Evolutionary conservation across 805 yeast genomes (phyloP), one percentile per base, ranked within the genome.

Genomic region (fission yeast (Schizosaccharomyces pombe)): DNA sequence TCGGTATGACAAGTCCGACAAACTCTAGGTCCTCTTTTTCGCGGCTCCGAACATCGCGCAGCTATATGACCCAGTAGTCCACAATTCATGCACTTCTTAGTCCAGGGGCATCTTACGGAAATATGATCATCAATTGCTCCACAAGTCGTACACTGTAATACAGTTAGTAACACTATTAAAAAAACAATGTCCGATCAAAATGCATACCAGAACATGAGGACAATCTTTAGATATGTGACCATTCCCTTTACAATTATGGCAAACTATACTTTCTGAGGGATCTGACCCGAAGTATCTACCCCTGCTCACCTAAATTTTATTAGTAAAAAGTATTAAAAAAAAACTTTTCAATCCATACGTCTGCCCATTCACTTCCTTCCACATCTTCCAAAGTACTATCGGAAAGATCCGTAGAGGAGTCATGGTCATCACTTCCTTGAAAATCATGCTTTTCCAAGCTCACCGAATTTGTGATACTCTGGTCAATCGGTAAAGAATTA

Each of bases 111-210:
- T 4, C 39, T 28, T 6, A 16, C 14, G 24, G 39, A 19, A n/a
- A 19, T 24, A 29, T 49, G 53, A n/a, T 49, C 53, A 19, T 49
- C 53, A 14, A 49, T 31, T 6, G 39, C 39, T 16, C 53, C 53
- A 30, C 53, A 49, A 9, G 49, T 43, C 1, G 49, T 43, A 26
- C 49, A 43, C 49, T 43, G 14, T 19, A 8, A 22, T n/a, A n/a
- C n/a, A n/a, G n/a, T n/a, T n/a, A n/a, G n/a, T n/a, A n/a, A n/a
- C n/a, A 43, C 14, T 16, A n/a, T 22, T 19, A 43, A 24, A 28
- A 2, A 22, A 12, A 43, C 26, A 24, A 43, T 43, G 30, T 26
- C 12, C 12, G 14, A 16, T 2, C 2, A 43, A 5, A 5, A n/a
- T 22, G 26, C 49, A 30, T 6, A 43, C 49, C 49, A 43, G 26